Evolutionary conservation across 2,329 filamentous ascomycete species (phyloP).

Genomic region (Rhynchosporium graminicola): DNA sequence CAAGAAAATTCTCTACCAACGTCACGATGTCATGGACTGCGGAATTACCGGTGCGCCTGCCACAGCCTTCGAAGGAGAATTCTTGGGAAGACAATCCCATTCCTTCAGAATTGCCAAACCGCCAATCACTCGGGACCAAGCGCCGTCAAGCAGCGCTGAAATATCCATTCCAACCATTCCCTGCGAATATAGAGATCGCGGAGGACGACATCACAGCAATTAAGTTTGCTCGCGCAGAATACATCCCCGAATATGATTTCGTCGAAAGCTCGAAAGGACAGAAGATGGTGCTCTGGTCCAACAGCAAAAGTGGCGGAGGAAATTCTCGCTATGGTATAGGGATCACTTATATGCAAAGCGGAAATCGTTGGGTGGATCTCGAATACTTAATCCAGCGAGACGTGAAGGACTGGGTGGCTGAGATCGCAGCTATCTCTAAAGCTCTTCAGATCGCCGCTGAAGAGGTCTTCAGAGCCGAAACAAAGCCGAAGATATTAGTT

Average conservation of each 20-base stretch:
- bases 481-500: constrained; percentile 4
- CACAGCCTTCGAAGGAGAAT: constrained; percentile 1
- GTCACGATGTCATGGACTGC: not conserved
- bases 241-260: constrained; percentile 1
- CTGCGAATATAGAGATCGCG: constrained; percentile 4
- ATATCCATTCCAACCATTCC: not conserved
- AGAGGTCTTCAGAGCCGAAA: constrained; percentile 4
- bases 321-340: not conserved
- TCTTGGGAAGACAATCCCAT: not conserved
- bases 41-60: not conserved
- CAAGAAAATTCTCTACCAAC: not conserved
- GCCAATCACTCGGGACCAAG: constrained; percentile 1
- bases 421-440: constrained; percentile 11
- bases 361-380: not conserved
- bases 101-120: not conserved
- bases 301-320: not conserved
- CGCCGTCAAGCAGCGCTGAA: not conserved
- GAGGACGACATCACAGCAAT: not conserved
- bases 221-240: constrained; percentile 4
- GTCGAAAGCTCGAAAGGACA: not conserved
- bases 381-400: constrained; percentile 6
- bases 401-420: constrained; percentile 1
- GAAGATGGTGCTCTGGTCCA: constrained; percentile 12
- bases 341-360: constrained; percentile 5
- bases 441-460: constrained; percentile 9